Evolutionary conservation across 176 grass and related monocot species (phyloP).

Genomic region (Cenchrus americanus): DNA sequence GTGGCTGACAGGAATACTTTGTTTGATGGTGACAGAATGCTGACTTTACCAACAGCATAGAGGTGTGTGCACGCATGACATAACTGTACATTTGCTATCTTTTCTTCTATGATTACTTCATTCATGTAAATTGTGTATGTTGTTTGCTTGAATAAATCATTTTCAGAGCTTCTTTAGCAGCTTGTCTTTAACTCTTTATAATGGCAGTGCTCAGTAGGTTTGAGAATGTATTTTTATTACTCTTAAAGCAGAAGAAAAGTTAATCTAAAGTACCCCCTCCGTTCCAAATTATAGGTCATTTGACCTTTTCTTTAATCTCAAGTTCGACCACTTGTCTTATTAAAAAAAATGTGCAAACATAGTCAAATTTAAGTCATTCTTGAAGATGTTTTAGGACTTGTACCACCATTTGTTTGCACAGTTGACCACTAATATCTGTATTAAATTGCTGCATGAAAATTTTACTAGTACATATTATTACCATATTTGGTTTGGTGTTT

Average conservation of each 20-base stretch:
- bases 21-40: slow-evolving; percentile 84
- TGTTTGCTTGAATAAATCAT: slow-evolving; percentile 19
- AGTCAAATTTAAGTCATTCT: too few relatives aligned
- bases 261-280: not conserved
- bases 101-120: slow-evolving; percentile 27
- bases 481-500: not conserved
- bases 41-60: slow-evolving; percentile 66
- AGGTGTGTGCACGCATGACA: slow-evolving; percentile 52
- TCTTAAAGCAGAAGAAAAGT: slow-evolving; percentile 16
- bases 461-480: not conserved
- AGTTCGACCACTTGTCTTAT: too few relatives aligned
- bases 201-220: slow-evolving; percentile 8
- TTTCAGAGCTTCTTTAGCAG: slow-evolving; percentile 1
- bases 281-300: too few relatives aligned
- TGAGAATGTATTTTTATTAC: slow-evolving; percentile 22
- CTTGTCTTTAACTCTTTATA: not conserved
- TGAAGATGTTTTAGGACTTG: not conserved
- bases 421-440: slow-evolving; percentile 1
- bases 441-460: not conserved
- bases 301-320: too few relatives aligned
- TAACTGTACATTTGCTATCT: slow-evolving; percentile 32
- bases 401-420: not conserved
- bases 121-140: not conserved
- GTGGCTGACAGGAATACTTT: slow-evolving; percentile 82
- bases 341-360: too few relatives aligned